These are phyloP conservation scores for Rhododendron molle DNA, from an alignment of 148 eudicot genomes.

Conservation along the genomic window DNA sequence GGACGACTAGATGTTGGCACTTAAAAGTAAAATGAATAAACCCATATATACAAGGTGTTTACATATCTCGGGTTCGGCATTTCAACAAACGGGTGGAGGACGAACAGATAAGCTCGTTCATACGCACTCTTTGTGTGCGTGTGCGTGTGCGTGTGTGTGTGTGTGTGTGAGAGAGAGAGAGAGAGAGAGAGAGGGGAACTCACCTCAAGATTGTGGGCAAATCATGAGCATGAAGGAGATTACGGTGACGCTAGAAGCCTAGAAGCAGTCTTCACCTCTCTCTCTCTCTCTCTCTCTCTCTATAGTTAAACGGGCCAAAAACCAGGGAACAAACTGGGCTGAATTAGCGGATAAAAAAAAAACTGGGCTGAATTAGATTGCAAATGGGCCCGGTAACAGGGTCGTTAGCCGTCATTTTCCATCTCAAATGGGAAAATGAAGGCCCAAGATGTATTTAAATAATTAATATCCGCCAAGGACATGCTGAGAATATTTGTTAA, in stretches of 20 bases:
- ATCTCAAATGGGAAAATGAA: too few species aligned
- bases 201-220: background rate
- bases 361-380: too few species aligned
- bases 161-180: background rate
- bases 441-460: too few species aligned
- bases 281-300: background rate
- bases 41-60: background rate
- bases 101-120: background rate
- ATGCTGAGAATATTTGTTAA: too few species aligned
- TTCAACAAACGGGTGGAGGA: conserved; percentile 11
- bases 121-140: background rate
- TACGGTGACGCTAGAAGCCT: background rate
- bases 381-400: too few species aligned
- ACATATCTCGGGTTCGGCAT: background rate
- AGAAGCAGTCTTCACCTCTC: background rate
- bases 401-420: too few species aligned
- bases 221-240: background rate
- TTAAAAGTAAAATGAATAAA: background rate
- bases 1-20: background rate
- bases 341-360: too few species aligned
- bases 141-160: background rate
- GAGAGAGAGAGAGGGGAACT: background rate
- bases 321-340: too few species aligned
- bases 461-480: too few species aligned
- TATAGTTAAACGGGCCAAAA: background rate